Base-by-base conservation (phyloP, 2,329 filamentous ascomycete genomes). In the Ceratocystis ficicola region DNA sequence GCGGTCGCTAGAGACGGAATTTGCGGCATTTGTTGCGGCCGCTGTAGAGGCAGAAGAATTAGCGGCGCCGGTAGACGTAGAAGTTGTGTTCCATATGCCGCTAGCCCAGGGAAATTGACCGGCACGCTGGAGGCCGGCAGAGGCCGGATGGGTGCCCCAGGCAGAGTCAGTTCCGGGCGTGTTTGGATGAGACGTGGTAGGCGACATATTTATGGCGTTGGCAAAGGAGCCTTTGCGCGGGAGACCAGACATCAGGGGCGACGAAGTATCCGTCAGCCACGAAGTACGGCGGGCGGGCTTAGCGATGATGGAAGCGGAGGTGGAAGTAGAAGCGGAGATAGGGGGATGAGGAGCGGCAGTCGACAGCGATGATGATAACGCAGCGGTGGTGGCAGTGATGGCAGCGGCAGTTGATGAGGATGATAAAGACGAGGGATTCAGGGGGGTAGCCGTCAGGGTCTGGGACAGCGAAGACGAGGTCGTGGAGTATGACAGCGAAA, bases 241-340 rank as follows among this genome's bases (percentile, higher is more conserved):
- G 66, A 85, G 81, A 63, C 80, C 77, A 57, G 59, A 65, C 57
- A 65, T 65, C 46, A 84, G 73, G 12, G 80, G 76, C 68, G 87
- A 88, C 7, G 83, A 82, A 1, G 89, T 87, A 71, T 96, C 92
- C 73, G 91, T 93, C 67, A 96, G 77, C 89, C 91, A 96, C 48
- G 90, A 95, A 59, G 88, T 83, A 69, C 90, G 84, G 65, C 89
- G 84, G 30, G 81, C 82, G 60, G 87, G 83, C 71, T 86, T 61
- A n/a, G 89, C 62, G 77, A 81, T 62, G 77, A 81, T 70, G 78
- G 82, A 65, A 74, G 72, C 68, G 73, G 73, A 71, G 75, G 76
- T 71, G 80, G 79, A 69, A 73, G 75, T 66, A 81, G 83, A 70
- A 83, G 78, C 57, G 22, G 44, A 36, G 36, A 41, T 41, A 46